phyloP scores from a whole-genome alignment of 495 filamentous ascomycete genomes.

The Penicillium waksmanii region DNA sequence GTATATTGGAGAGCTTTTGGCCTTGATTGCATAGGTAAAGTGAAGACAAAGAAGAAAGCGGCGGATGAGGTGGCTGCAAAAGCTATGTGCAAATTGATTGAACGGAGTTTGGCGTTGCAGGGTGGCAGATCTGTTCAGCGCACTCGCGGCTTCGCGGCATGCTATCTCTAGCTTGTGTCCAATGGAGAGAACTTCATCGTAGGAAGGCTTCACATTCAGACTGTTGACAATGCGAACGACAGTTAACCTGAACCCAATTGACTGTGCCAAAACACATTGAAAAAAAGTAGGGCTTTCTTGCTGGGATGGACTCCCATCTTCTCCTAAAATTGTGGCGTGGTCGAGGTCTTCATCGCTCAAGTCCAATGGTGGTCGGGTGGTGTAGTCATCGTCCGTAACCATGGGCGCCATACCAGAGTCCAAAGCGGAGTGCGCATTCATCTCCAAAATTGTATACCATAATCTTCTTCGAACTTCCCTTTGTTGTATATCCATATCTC shows the following conservation, averaged over 20 bases:
- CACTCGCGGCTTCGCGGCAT: constrained; percentile 32
- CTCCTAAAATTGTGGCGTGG: neutral
- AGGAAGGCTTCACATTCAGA: constrained; percentile 48
- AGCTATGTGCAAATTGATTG: constrained; percentile 29
- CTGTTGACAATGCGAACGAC: constrained; percentile 47
- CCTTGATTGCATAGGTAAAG: constrained; percentile 46
- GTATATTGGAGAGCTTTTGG: constrained; percentile 48
- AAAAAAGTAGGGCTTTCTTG: constrained; percentile 42
- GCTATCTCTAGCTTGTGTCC: constrained; percentile 39
- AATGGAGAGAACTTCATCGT: constrained; percentile 46
- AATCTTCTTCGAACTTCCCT: constrained; percentile 55
- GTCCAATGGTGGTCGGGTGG: constrained; percentile 52
- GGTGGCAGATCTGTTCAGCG: neutral
- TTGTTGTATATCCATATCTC: constrained; percentile 39
- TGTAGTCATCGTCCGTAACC: constrained; percentile 53
- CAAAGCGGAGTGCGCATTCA: constrained; percentile 54
- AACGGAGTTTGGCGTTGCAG: neutral
- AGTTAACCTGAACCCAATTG: constrained; percentile 45
- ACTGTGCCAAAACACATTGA: constrained; percentile 38
- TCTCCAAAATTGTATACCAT: constrained; percentile 63
- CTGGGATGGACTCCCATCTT: neutral
- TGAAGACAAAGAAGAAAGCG: constrained; percentile 55
- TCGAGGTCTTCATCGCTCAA: constrained; percentile 2
- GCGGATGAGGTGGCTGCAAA: constrained; percentile 41
- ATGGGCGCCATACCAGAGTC: constrained; percentile 56